phyloP scores from a whole-genome alignment of 441 rosid genomes.

The Gossypium lobatum region DNA sequence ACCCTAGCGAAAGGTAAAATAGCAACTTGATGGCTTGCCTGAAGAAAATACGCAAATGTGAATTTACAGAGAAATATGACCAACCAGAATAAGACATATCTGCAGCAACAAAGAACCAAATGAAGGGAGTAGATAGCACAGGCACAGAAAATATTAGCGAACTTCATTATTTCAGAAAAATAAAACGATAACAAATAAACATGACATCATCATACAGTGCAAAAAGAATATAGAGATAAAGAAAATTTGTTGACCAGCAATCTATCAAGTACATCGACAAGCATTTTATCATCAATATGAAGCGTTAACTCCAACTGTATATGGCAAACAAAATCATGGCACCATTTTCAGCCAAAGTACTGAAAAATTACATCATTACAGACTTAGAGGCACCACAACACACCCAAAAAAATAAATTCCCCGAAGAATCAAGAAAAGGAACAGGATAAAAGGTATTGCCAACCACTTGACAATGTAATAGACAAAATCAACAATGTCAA shows the following conservation, averaged over 20 bases:
- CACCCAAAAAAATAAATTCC: neutral
- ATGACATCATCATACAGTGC: neutral
- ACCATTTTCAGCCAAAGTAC: neutral
- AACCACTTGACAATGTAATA: neutral
- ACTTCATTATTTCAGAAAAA: constrained; percentile 6
- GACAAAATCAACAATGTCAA: constrained; percentile 1
- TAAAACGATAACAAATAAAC: neutral
- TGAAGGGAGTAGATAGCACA: neutral
- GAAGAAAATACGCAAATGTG: constrained; percentile 95
- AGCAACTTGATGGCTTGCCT: constrained; percentile 47
- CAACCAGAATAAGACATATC: constrained; percentile 95
- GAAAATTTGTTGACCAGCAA: neutral
- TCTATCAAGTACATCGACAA: neutral
- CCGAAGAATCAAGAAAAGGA: neutral
- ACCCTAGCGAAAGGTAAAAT: constrained; percentile 15
- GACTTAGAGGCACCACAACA: neutral
- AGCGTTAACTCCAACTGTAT: neutral
- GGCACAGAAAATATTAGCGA: constrained; percentile 10
- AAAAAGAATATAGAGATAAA: constrained; percentile 1
- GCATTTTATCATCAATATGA: neutral
- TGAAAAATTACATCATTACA: neutral
- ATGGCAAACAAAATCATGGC: neutral
- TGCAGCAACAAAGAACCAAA: constrained; percentile 30
- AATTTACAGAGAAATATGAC: constrained; percentile 84
- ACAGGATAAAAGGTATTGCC: neutral